Evolutionary conservation across 495 filamentous ascomycete genomes (phyloP).

Genomic region (Viridothelium virens): DNA sequence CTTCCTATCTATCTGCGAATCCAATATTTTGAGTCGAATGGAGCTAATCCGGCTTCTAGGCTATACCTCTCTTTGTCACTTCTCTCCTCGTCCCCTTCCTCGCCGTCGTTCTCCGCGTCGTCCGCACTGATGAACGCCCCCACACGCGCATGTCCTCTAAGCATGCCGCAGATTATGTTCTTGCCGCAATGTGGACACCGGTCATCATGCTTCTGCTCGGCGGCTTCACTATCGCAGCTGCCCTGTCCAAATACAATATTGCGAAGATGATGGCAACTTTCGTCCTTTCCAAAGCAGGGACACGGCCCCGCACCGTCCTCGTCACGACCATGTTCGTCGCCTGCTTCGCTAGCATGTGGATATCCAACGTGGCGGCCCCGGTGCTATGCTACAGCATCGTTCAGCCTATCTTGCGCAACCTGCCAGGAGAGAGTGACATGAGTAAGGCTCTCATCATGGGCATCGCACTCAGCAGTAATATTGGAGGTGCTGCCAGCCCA

Average conservation of each 20-base stretch:
- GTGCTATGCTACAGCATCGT: conserved; percentile 98
- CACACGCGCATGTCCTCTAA: conserved; percentile 63
- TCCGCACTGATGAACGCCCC: conserved; percentile 65
- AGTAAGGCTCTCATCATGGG: conserved; percentile 92
- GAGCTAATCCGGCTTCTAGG: conserved; percentile 40
- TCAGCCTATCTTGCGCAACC: conserved; percentile 88
- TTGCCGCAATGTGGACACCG: conserved; percentile 96
- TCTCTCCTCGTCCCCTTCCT: conserved; percentile 90
- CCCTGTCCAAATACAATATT: conserved; percentile 93
- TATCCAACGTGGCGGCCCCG: conserved; percentile 94
- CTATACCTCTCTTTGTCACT: conserved; percentile 95
- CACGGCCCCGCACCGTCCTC: conserved; percentile 76
- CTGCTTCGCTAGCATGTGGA: conserved; percentile 97
- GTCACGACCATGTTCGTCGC: conserved; percentile 98
- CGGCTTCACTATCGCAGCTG: conserved; percentile 92
- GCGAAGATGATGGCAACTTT: conserved; percentile 95
- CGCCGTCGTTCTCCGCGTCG: conserved; percentile 75
- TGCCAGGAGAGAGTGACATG: conserved; percentile 81
- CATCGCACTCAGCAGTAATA: conserved; percentile 90
- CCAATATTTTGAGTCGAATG: conserved; percentile 1
- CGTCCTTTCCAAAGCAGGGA: conserved; percentile 94
- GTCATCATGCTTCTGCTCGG: conserved; percentile 98
- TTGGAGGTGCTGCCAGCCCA: conserved; percentile 90
- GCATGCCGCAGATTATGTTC: conserved; percentile 70
- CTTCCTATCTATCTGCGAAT: background rate